phyloP scores from a whole-genome alignment of 305 asterid genomes.

The Solanum hybrid region DNA sequence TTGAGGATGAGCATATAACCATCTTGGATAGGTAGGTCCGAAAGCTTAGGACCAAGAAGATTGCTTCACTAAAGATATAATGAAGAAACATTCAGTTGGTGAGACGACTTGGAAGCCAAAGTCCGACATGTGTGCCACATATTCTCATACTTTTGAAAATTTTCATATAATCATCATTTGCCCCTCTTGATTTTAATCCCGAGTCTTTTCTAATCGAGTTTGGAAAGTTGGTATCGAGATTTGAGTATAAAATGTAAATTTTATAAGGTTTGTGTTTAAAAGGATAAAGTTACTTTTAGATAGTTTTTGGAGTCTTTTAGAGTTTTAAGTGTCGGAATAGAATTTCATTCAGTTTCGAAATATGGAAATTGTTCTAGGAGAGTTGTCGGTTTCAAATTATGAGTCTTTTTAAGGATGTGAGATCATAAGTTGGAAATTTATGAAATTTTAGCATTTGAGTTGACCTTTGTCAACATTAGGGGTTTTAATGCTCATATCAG shows the following conservation, averaged over 20 bases:
- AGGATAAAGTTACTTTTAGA: background rate
- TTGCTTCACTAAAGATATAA: background rate
- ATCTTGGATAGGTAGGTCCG: background rate
- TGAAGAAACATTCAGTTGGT: background rate
- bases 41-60: background rate
- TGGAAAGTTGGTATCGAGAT: background rate
- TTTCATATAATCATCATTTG: background rate
- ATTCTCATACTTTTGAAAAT: background rate
- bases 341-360: background rate
- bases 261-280: background rate
- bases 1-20: background rate
- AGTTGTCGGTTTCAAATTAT: background rate
- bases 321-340: background rate
- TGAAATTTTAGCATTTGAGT: background rate
- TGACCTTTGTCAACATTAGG: background rate
- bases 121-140: background rate
- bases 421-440: background rate
- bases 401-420: background rate
- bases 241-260: background rate
- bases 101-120: background rate
- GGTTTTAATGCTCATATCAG: background rate
- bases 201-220: background rate
- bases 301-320: background rate
- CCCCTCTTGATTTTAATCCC: background rate
- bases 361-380: background rate